These are phyloP conservation scores for Amphibolis antarctica DNA, from an alignment of 106 monocot genomes.

Conservation along the genomic window DNA sequence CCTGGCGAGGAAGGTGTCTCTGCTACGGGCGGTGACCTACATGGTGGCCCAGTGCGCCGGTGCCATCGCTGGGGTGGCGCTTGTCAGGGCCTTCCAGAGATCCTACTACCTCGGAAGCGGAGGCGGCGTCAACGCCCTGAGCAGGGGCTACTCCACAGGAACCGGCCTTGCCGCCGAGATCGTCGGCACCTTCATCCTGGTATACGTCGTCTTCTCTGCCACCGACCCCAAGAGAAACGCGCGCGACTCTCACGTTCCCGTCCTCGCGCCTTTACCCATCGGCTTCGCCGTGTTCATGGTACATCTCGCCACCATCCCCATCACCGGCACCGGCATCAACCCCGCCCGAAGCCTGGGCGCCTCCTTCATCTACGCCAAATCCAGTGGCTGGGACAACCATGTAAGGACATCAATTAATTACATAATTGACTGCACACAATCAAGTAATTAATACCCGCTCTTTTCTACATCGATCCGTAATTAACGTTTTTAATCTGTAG, in stretches of 20 bases:
- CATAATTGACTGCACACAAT: too few species aligned
- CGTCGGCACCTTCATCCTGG: slow-evolving; percentile 39
- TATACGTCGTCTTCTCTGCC: slow-evolving; percentile 47
- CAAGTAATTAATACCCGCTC: too few species aligned
- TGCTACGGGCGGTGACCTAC: slow-evolving; percentile 43
- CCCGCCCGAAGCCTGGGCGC: slow-evolving; percentile 60
- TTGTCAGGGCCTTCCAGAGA: slow-evolving; percentile 57
- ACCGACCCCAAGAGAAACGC: slow-evolving; percentile 51
- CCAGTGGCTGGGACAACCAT: slow-evolving; percentile 47
- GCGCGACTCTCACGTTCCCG: slow-evolving; percentile 48
- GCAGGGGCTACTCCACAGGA: slow-evolving; percentile 37
- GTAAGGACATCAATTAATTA: slow-evolving; percentile 2
- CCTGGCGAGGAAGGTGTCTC: slow-evolving; percentile 60
- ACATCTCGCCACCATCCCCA: slow-evolving; percentile 60
- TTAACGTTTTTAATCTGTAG: too few species aligned
- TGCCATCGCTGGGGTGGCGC: slow-evolving; percentile 51
- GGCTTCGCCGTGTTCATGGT: slow-evolving; percentile 74
- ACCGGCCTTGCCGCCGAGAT: slow-evolving; percentile 58
- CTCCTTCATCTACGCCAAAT: slow-evolving; percentile 51
- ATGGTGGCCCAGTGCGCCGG: slow-evolving; percentile 68
- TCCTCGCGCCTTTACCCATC: slow-evolving; percentile 57
- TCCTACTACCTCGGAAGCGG: slow-evolving; percentile 30
- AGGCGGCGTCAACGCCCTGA: slow-evolving; percentile 55
- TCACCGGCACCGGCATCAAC: slow-evolving; percentile 70
- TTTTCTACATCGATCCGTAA: too few species aligned